Percentiles rank a stretch among this genome's conserved stretches.
These are phyloP conservation scores for Sutorius eximius DNA, from an alignment of 1,284 basidiomycete species.

Conservation along the genomic window DNA sequence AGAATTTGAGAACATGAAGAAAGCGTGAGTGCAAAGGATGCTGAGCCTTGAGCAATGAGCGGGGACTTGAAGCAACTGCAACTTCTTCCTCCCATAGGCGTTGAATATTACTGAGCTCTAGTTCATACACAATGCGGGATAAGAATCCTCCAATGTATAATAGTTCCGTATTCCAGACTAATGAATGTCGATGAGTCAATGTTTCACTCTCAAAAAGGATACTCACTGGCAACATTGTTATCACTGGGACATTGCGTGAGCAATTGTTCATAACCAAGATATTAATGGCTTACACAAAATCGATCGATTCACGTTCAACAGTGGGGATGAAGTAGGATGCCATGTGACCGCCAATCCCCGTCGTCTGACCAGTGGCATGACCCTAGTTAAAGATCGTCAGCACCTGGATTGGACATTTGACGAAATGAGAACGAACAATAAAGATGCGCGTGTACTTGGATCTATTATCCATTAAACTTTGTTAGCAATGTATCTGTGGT, in stretches of 20 bases:
- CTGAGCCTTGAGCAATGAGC: not conserved
- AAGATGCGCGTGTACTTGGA: not conserved
- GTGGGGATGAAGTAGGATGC: not conserved
- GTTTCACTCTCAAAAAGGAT: not conserved
- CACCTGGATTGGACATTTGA: not conserved
- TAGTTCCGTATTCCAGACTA: not conserved
- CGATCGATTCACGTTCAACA: not conserved
- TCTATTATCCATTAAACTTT: not conserved
- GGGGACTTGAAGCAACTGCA: not conserved
- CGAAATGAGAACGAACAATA: not conserved
- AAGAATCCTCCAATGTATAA: not conserved
- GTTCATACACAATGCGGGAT: not conserved
- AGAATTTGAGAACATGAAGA: not conserved
- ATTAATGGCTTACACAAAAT: not conserved
- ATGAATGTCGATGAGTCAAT: not conserved
- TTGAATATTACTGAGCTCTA: not conserved
- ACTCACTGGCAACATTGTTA: not conserved
- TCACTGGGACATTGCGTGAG: not conserved
- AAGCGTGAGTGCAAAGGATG: not conserved
- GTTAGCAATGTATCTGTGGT: not conserved
- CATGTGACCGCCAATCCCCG: not conserved
- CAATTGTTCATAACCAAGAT: not conserved
- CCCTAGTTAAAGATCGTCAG: not conserved
- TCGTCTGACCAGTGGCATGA: not conserved
- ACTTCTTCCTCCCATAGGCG: not conserved